Evolutionary conservation across 2,329 filamentous ascomycete genomes (phyloP), one percentile per base, ranked within the genome.

Genomic region (Colletotrichum tanaceti): DNA sequence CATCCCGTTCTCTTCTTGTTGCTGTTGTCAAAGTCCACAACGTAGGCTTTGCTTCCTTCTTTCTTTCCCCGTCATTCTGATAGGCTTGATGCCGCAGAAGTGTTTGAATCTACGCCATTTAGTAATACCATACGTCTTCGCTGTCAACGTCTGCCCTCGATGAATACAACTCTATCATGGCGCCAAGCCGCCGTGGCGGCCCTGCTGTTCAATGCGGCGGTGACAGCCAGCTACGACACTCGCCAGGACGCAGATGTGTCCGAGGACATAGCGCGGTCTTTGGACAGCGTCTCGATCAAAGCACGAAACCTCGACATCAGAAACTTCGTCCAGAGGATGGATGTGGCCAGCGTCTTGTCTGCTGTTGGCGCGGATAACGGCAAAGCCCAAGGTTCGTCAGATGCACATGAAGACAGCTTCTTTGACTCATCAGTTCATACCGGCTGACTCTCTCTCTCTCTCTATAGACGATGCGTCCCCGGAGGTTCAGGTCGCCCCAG

Each of bases 41-140:
- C 7, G 49, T 68, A 55, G 65, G 22, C 55, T 60, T 54, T n/a
- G 4, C n/a, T 3, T 28, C 41, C 35, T 44, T 57, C 44, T 14
- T 55, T 68, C 28, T 54, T n/a, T 35, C 20, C 22, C 24, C 22
- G 3, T 44, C 20, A 39, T 44, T 60, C 61, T 65, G 65, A 24
- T 10, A 41, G 65, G 62, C 65, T 68, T 60, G 62, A 68, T 44
- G 62, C 57, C 62, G 20, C 62, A 68, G 65, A 65, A 35, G 10
- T 9, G 3, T 32, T 5, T 2, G 22, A 32, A 32, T 20, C 24
- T 18, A 38, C 16, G 5, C 11, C 22, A 20, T 38, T 13, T 39
- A 32, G 28, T 9, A 32, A 7, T 9, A 22, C n/a, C n/a, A 35
- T 39, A 14, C 20, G 1, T 20, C 7, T 39, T 20, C 4, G 28